phyloP scores from a whole-genome alignment of 169 alveolate genomes.

The Plasmodium yoelii region DNA sequence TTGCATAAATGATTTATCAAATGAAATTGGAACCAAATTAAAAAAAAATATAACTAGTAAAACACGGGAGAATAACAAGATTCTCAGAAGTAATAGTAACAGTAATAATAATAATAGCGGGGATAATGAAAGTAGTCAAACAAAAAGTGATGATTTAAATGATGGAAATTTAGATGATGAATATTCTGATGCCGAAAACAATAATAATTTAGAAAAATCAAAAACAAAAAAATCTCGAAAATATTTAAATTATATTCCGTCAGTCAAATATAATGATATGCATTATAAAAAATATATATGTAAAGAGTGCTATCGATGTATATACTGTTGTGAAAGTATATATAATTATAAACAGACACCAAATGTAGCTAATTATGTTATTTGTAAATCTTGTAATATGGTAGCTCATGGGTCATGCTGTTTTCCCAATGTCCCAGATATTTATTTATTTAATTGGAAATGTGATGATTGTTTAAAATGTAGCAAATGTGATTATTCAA shows the following conservation, averaged over 20 bases:
- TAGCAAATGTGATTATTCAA: conserved; percentile 83
- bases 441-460: conserved; percentile 82
- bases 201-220: conserved; percentile 18
- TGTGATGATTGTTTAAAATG: conserved; percentile 86
- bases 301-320: conserved; percentile 77
- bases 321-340: conserved; percentile 76
- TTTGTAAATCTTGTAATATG: conserved; percentile 82
- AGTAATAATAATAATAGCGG: conserved; percentile 7
- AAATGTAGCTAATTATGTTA: conserved; percentile 76
- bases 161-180: conserved; percentile 19
- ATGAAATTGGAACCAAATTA: conserved; percentile 2
- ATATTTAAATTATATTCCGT: conserved; percentile 38
- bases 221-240: conserved; percentile 37
- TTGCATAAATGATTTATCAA: conserved; percentile 2
- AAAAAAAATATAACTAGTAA: neutral
- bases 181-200: conserved; percentile 67
- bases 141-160: conserved; percentile 12
- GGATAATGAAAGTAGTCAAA: neutral
- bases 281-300: conserved; percentile 71
- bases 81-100: conserved; percentile 4
- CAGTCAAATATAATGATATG: conserved; percentile 43
- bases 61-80: neutral
- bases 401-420: conserved; percentile 87
- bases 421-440: conserved; percentile 84
- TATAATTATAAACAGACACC: conserved; percentile 75